phyloP scores from a whole-genome alignment of 768 basidiomycete species.

The Calocera cornea region DNA sequence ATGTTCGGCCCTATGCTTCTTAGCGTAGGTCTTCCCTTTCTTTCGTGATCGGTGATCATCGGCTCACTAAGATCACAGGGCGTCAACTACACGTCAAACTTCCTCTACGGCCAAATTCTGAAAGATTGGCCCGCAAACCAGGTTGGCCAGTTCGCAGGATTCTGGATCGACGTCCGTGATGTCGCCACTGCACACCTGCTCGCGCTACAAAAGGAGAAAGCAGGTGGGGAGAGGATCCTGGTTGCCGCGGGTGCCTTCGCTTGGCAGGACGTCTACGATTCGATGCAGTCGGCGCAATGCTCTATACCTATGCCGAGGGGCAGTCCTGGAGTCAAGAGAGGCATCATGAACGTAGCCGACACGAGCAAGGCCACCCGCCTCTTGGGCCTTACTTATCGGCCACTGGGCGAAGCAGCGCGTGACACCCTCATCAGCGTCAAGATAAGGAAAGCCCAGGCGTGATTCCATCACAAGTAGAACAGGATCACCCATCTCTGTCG shows the following conservation, averaged over 20 bases:
- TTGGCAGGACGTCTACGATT: conserved; percentile 10
- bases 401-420: background rate
- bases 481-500: no score
- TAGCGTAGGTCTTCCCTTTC: background rate
- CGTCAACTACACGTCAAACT: background rate
- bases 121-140: background rate
- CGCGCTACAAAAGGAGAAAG: conserved; percentile 2
- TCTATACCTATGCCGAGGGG: background rate
- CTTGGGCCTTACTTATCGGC: background rate
- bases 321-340: background rate
- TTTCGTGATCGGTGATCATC: background rate
- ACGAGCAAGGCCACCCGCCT: background rate
- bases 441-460: background rate
- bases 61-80: background rate
- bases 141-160: conserved; percentile 2
- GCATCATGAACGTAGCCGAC: background rate
- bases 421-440: background rate
- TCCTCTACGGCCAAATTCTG: background rate
- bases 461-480: no score
- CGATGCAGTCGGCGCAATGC: background rate
- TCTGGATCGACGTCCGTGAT: conserved; percentile 10
- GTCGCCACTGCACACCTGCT: conserved; percentile 8
- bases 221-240: conserved; percentile 9
- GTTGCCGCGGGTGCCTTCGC: background rate
- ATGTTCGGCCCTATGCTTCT: background rate